Percentiles rank a stretch among this genome's conserved stretches.
phyloP scores from a whole-genome alignment of 805 yeast species.

The Blastobotrys parvus region DNA sequence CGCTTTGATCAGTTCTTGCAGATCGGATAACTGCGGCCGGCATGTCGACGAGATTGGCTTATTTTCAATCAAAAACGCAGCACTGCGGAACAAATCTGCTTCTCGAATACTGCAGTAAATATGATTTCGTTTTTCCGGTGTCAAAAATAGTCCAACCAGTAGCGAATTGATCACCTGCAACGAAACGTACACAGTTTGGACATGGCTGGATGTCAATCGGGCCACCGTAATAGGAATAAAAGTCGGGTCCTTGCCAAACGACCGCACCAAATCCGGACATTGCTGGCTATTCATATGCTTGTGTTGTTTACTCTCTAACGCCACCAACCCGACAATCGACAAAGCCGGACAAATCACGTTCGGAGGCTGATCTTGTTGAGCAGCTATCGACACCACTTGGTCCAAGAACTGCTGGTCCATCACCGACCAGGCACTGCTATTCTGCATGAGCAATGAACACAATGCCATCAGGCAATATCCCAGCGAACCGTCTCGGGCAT shows the following conservation, averaged over 20 bases:
- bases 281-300: constrained; percentile 1
- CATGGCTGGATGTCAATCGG: constrained; percentile 9
- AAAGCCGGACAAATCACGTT: constrained; percentile 15
- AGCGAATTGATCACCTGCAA: constrained; percentile 14
- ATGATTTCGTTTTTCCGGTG: constrained; percentile 6
- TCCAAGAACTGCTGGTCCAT: constrained; percentile 16
- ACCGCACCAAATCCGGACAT: constrained; percentile 6
- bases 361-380: constrained; percentile 8
- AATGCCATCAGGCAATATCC: constrained; percentile 14
- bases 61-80: constrained; percentile 17
- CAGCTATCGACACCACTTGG: constrained; percentile 9
- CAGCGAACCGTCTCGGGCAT: constrained; percentile 11
- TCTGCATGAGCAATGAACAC: constrained; percentile 10
- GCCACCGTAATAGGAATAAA: constrained; percentile 13
- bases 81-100: constrained; percentile 16
- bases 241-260: constrained; percentile 9
- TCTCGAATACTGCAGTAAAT: constrained; percentile 16
- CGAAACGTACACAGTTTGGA: constrained; percentile 12
- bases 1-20: constrained; percentile 20
- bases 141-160: constrained; percentile 14
- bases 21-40: constrained; percentile 16
- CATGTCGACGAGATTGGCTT: constrained; percentile 14
- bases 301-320: constrained; percentile 12
- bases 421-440: constrained; percentile 16
- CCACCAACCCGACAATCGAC: constrained; percentile 14